Conservation (phyloP, 1,284 basidiomycete genomes). For the Golubevia sp. region DNA sequence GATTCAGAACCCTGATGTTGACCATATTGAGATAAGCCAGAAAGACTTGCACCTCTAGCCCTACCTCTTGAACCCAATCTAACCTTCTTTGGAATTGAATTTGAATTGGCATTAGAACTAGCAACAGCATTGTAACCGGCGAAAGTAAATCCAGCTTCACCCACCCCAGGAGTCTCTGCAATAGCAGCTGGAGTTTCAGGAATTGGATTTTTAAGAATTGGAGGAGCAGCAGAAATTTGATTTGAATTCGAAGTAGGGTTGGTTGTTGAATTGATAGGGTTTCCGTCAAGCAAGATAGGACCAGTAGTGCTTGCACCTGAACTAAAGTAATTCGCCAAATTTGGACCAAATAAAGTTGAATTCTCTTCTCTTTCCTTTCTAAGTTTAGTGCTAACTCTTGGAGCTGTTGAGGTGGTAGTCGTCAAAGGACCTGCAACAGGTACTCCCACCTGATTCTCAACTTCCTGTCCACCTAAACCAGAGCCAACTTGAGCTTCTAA, state of each 20-base stretch:
- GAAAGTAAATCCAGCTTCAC: no score
- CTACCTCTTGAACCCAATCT: slow-evolving; percentile 39
- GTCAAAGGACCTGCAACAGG: no score
- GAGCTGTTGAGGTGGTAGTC: no score
- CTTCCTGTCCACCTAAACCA: not conserved
- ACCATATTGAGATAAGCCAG: slow-evolving; percentile 16
- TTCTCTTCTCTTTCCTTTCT: slow-evolving; percentile 33
- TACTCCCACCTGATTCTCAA: no score
- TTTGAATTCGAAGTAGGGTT: slow-evolving; percentile 2
- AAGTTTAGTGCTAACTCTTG: no score
- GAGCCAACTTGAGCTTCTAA: not conserved
- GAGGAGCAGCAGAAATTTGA: not conserved
- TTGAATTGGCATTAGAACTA: no score
- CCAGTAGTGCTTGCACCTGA: slow-evolving; percentile 34
- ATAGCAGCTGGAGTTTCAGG: no score
- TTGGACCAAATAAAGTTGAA: slow-evolving; percentile 45
- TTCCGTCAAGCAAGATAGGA: slow-evolving; percentile 20
- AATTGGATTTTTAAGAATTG: not conserved
- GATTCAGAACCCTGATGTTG: no score
- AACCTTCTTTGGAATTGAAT: no score
- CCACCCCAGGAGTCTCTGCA: no score
- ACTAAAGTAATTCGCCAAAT: slow-evolving; percentile 46
- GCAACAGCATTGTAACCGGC: no score
- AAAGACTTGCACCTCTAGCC: slow-evolving; percentile 41
- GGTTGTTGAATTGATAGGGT: slow-evolving; percentile 10